These are phyloP conservation scores for Mycena vulgaris DNA, from an alignment of 768 basidiomycete species.

Conservation along the genomic window DNA sequence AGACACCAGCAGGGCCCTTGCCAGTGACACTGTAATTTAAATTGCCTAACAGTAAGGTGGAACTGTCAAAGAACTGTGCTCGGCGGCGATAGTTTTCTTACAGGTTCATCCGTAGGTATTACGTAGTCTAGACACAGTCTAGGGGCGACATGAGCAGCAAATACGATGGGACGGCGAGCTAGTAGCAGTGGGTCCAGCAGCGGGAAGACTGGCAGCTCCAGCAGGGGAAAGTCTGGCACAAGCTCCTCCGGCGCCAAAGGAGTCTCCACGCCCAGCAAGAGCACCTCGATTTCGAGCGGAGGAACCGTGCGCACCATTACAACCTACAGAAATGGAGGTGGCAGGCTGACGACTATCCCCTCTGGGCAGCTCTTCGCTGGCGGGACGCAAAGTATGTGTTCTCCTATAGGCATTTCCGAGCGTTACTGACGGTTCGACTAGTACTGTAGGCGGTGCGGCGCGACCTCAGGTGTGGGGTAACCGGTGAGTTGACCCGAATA, in stretches of 20 bases:
- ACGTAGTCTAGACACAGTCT: too few species aligned
- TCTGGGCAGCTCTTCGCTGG: constrained; percentile 57
- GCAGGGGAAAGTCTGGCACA: too few species aligned
- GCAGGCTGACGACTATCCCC: constrained; percentile 49
- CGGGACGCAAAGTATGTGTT: constrained; percentile 44
- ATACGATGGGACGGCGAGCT: too few species aligned
- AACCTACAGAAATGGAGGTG: constrained; percentile 38
- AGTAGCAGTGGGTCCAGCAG: too few species aligned
- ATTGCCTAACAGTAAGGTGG: too few species aligned
- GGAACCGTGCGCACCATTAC: background rate
- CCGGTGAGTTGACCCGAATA: constrained; percentile 49
- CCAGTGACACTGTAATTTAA: too few species aligned
- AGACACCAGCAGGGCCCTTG: too few species aligned
- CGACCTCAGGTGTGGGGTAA: constrained; percentile 58
- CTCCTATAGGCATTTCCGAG: background rate
- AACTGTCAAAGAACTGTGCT: too few species aligned
- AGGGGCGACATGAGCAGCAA: too few species aligned
- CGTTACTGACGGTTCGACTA: background rate
- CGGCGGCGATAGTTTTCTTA: too few species aligned
- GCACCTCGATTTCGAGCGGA: background rate
- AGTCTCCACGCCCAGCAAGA: background rate
- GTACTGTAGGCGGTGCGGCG: constrained; percentile 62
- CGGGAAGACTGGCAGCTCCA: background rate
- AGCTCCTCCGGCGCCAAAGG: too few species aligned
- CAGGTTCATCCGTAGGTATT: too few species aligned